Evolutionary conservation across 169 alveolate genomes (phyloP).

Genomic region (Nephromyces sp.): DNA sequence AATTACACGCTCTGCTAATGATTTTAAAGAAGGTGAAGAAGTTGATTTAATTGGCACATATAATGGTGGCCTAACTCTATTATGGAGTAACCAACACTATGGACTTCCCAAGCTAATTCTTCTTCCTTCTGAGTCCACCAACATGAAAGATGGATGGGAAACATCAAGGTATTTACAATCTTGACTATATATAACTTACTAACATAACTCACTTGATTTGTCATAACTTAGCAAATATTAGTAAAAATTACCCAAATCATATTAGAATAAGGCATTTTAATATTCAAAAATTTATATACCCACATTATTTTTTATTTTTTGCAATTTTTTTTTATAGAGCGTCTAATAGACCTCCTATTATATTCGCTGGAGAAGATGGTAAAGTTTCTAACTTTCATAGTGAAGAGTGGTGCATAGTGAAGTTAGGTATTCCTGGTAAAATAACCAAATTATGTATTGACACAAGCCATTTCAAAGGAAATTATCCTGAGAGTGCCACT

Average conservation of each 20-base stretch:
- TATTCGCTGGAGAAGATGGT: background rate
- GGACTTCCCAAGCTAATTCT: background rate
- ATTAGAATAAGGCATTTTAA: too few species aligned
- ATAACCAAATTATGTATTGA: background rate
- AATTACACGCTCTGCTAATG: background rate
- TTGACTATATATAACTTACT: too few species aligned
- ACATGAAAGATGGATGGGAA: constrained; percentile 11
- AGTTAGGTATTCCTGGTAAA: background rate
- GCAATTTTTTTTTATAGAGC: background rate
- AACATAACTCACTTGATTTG: too few species aligned
- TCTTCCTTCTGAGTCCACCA: background rate
- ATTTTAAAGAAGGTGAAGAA: background rate
- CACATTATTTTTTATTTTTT: too few species aligned
- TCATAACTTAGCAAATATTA: too few species aligned
- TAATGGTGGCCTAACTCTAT: constrained; percentile 3
- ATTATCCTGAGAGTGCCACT: constrained; percentile 2
- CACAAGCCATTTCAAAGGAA: constrained; percentile 8
- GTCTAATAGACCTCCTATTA: background rate
- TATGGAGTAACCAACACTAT: constrained; percentile 9
- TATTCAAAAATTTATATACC: too few species aligned
- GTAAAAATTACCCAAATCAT: too few species aligned
- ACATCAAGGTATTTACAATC: constrained; percentile 9
- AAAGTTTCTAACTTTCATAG: background rate
- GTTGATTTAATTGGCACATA: background rate
- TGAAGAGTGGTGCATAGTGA: constrained; percentile 2